phyloP scores from a whole-genome alignment of 2,329 filamentous ascomycete genomes.

The Beauveria sp. region DNA sequence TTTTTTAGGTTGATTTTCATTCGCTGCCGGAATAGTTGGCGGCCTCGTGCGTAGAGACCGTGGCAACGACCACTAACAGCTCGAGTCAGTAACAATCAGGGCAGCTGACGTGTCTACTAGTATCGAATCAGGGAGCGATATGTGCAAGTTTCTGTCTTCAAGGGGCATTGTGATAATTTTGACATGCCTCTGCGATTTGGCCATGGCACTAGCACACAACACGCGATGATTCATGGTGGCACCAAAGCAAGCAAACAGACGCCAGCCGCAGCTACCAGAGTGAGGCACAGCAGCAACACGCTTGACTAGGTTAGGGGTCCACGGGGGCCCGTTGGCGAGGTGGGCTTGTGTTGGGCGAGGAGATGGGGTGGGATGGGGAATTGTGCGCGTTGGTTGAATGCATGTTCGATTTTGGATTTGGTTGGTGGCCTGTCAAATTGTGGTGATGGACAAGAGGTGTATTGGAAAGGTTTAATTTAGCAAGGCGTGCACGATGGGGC shows the following conservation, averaged over 20 bases:
- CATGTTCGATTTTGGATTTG: neutral
- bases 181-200: neutral
- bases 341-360: neutral
- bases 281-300: neutral
- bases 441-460: neutral
- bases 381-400: neutral
- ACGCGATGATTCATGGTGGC: neutral
- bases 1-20: neutral
- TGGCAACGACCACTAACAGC: neutral
- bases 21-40: neutral
- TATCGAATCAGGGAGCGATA: neutral
- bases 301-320: neutral
- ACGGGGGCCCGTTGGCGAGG: neutral
- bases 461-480: no score
- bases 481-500: no score
- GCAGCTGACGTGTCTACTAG: neutral
- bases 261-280: neutral
- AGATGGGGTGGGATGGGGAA: neutral
- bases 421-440: neutral
- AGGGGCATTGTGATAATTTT: neutral
- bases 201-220: neutral
- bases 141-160: neutral
- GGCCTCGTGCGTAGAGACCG: no score
- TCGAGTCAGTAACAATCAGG: neutral
- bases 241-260: neutral